These are phyloP conservation scores for Selenicereus undatus DNA, from an alignment of 148 eudicot species.

Conservation along the genomic window DNA sequence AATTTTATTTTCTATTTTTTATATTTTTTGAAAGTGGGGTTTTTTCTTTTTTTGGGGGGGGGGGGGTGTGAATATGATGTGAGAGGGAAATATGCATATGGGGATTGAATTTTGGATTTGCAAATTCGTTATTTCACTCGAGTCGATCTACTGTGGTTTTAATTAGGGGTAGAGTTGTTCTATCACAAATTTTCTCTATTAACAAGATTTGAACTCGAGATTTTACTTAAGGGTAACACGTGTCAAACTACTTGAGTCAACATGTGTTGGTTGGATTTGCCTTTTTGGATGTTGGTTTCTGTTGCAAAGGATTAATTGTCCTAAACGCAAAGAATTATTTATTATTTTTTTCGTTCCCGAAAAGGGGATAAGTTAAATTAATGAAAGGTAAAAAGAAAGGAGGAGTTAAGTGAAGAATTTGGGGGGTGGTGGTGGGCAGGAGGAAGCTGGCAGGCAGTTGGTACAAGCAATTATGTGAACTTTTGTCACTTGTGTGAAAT, in stretches of 20 bases:
- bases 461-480: constrained; percentile 13
- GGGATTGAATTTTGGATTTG: constrained; percentile 8
- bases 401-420: background rate
- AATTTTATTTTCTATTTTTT: background rate
- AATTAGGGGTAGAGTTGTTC: no score
- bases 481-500: background rate
- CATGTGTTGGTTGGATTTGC: no score
- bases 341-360: background rate
- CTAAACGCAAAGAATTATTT: constrained; percentile 11
- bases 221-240: no score
- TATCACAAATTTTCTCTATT: no score
- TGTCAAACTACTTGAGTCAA: no score
- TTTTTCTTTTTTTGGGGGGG: background rate
- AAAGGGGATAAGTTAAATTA: background rate
- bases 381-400: background rate
- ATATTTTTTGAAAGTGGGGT: background rate
- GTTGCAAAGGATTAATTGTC: background rate
- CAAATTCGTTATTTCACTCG: no score
- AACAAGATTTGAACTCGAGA: no score
- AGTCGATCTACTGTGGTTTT: no score
- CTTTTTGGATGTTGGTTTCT: constrained; percentile 3
- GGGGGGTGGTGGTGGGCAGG: constrained; percentile 7
- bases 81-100: constrained; percentile 3
- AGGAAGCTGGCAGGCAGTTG: constrained; percentile 1
- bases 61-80: constrained; percentile 16